Evolutionary conservation across 176 grass and related monocot species (phyloP), one percentile per base, ranked within the genome.

Genomic region (Dendrocalamus sinicus): DNA sequence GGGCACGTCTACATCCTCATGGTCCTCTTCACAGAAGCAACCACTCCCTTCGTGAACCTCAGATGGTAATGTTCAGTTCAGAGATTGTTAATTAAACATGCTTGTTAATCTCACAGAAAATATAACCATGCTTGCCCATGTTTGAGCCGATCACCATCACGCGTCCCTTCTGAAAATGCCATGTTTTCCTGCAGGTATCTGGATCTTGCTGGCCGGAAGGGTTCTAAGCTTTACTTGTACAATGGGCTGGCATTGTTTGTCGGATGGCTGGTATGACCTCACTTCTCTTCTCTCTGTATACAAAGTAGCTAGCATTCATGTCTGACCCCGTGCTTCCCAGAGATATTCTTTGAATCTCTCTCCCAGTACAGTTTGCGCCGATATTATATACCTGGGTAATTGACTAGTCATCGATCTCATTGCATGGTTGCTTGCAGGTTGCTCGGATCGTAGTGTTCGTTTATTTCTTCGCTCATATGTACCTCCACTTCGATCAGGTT

Each of bases 401-500:
- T 9, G 22, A 17, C 71, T 53, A 12, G 13, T 35, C 37, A 19
- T 39, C 4, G 37, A 39, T 52, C n/a, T 77, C 35, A 44, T 12
- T 12, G 32, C 35, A 35, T 9, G n/a, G 45, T 76, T 82, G 22
- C 62, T 39, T 80, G 53, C 79, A 95, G 93, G 70, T 91, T 84
- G 90, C 90, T 46, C 85, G 93, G 80, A 67, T 95, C 84, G 41
- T 92, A 84, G 12, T 92, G 63, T 90, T 95, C 32, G 67, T 81
- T 2, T 95, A 92, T 86, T 92, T 95, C 70, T 95, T 92, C 72
- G 22, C 47, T 11, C 93, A 92, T 68, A 53, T 95, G 41, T 95
- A 90, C 76, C 48, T 89, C 59, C 93, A 95, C 86, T 92, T 89
- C 67, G 88, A 92, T 70, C 73, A 95, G 90, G 93, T 95, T 95